Conservation (phyloP, 2,329 filamentous ascomycete species). For the Thielaviopsis euricoi region DNA sequence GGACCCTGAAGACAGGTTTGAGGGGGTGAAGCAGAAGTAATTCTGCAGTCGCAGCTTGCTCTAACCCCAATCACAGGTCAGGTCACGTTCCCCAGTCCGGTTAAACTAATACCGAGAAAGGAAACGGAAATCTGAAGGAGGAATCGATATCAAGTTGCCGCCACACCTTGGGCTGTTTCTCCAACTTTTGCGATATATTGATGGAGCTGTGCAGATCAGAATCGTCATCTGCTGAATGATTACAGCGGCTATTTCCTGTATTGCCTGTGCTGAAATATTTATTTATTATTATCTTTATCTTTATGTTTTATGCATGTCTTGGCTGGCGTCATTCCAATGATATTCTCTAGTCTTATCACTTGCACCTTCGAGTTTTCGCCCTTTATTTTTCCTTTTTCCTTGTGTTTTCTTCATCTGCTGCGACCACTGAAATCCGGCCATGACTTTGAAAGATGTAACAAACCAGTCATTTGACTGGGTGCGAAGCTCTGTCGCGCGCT, state of each 20-base stretch:
- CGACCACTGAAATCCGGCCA: background rate
- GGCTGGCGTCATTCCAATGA: background rate
- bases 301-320: background rate
- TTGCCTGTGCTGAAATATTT: no score
- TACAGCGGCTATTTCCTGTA: no score
- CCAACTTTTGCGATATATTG: background rate
- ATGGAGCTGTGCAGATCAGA: no score
- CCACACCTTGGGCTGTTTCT: background rate
- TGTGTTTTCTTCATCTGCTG: background rate
- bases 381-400: background rate
- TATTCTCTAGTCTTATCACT: background rate
- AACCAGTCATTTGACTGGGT: constrained; percentile 1
- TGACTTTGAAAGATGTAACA: background rate
- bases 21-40: background rate
- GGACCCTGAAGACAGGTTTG: no score
- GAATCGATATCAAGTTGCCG: background rate
- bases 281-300: background rate
- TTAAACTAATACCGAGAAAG: background rate
- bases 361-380: background rate
- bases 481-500: background rate
- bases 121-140: background rate
- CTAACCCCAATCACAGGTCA: background rate
- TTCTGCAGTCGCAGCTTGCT: background rate
- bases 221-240: no score
- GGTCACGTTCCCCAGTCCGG: background rate